Percentiles rank a stretch among this genome's conserved stretches.
Evolutionary conservation across 2,329 filamentous ascomycete genomes (phyloP).

Genomic region (Botryotinia calthae): DNA sequence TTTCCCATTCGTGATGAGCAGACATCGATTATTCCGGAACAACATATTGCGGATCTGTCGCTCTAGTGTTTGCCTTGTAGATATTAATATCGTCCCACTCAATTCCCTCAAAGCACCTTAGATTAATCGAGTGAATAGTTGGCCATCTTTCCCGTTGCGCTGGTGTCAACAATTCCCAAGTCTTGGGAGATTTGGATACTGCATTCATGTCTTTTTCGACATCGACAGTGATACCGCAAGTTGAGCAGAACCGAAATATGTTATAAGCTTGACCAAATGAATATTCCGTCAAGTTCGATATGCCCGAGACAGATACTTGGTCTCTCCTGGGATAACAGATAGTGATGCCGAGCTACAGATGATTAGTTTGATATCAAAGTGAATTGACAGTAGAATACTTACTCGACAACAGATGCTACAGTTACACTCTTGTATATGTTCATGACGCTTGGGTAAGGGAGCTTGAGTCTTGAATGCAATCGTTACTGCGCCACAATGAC

Average conservation of each 20-base stretch:
- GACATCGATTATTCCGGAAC: constrained; percentile 14
- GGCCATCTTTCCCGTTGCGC: constrained; percentile 17
- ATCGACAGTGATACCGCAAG: constrained; percentile 20
- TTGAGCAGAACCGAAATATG: constrained; percentile 23
- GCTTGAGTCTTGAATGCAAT: constrained; percentile 28
- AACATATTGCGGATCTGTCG: constrained; percentile 20
- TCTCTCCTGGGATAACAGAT: constrained; percentile 19
- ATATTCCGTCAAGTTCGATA: constrained; percentile 18
- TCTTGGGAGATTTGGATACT: not conserved
- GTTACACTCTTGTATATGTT: constrained; percentile 26
- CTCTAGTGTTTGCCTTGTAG: constrained; percentile 16
- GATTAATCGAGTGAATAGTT: constrained; percentile 21
- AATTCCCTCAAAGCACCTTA: constrained; percentile 24
- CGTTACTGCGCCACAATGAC: constrained; percentile 32
- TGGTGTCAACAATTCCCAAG: constrained; percentile 1
- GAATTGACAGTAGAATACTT: not conserved
- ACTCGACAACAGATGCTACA: constrained; percentile 30
- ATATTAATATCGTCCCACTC: constrained; percentile 23
- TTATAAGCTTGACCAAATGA: constrained; percentile 15
- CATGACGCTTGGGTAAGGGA: constrained; percentile 5
- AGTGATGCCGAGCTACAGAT: constrained; percentile 17
- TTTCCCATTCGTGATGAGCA: not conserved
- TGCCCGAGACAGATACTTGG: constrained; percentile 20
- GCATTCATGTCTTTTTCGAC: constrained; percentile 4
- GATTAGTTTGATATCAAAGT: not conserved